Evolutionary conservation across 2,329 filamentous ascomycete species (phyloP), one percentile per base, ranked within the genome.

Genomic region (Diaporthe citrichinensis): DNA sequence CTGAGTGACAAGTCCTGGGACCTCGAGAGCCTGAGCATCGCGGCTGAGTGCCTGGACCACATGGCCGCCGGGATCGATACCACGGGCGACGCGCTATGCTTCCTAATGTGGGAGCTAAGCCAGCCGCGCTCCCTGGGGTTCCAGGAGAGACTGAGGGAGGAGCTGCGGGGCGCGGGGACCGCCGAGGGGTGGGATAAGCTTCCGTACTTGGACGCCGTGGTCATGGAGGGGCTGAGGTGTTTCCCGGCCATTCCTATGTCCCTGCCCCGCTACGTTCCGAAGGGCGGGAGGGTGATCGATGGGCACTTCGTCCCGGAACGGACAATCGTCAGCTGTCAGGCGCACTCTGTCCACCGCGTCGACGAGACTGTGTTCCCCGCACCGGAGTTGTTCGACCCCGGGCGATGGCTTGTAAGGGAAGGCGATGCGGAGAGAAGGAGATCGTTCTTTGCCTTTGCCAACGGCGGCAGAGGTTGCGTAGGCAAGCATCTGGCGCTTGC

Each of bases 371-470:
- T 95, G 1, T 98, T 97, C 81, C 92, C 93, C 1, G 89, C 95
- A 58, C 94, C 95, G 0, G 94, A 98, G 76, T 84, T 83, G 8
- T 98, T 96, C 81, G 88, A 92, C 69, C 96, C 96, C 0, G 94
- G 96, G 74, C 90, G 96, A 78, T 98, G 96, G 96, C 90, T 98
- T 78, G 91, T 89, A 23, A 88, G 89, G 12, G 89, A 92, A 61
- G 95, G 94, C 2, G 94, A 96, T 79, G 89, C 93, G 76, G 94
- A 96, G 79, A 87, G 91, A 74, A 90, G 90, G 78, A 85, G 90
- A 58, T 80, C 90, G 10, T 90, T 92, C 79, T 93, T 93, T 85
- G 89, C 92, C 0, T 94, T 94, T 84, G 89, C 91, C 9, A 90
- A 86, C 65, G 92, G 92, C 6, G 92, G 91, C 0, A 85, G 92